phyloP scores from a whole-genome alignment of 1,284 basidiomycete species.

The Trametes hirsuta region DNA sequence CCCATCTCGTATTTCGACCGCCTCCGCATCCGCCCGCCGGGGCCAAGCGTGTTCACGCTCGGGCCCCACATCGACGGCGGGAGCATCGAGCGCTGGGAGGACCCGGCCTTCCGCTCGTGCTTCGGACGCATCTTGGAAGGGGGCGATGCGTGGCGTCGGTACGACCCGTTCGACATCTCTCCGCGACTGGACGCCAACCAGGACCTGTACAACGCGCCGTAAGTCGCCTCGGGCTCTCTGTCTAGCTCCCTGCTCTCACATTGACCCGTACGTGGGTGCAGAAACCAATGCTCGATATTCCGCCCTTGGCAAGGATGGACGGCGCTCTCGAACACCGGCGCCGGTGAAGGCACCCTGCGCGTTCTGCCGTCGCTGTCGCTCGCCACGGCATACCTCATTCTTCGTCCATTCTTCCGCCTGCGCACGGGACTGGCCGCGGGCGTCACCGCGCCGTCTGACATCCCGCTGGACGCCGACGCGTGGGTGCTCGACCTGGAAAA shows the following conservation, averaged over 20 bases:
- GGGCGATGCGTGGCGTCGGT: constrained; percentile 49
- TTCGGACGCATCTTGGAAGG: constrained; percentile 58
- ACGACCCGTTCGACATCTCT: constrained; percentile 61
- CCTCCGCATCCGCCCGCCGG: constrained; percentile 73
- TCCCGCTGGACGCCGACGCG: constrained; percentile 46
- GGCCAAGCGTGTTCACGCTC: constrained; percentile 62
- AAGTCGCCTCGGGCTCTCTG: constrained; percentile 22
- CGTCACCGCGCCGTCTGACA: constrained; percentile 6
- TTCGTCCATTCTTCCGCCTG: constrained; percentile 76
- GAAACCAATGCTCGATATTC: constrained; percentile 73
- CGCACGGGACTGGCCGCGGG: constrained; percentile 13
- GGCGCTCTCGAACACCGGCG: constrained; percentile 62
- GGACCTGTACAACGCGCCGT: constrained; percentile 60
- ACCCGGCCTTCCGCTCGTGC: constrained; percentile 58
- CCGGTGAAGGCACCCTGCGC: constrained; percentile 67
- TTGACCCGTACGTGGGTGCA: constrained; percentile 22
- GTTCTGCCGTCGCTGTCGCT: constrained; percentile 61
- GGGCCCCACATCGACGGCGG: constrained; percentile 82
- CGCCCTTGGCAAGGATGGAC: constrained; percentile 84
- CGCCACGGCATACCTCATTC: constrained; percentile 68
- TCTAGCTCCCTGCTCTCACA: background rate
- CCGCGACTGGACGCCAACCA: constrained; percentile 56
- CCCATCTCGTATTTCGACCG: constrained; percentile 80
- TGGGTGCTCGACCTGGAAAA: constrained; percentile 68
- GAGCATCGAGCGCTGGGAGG: constrained; percentile 81